Conservation (phyloP, 495 filamentous ascomycete species). For the Friedmanniomyces endolithicus region DNA sequence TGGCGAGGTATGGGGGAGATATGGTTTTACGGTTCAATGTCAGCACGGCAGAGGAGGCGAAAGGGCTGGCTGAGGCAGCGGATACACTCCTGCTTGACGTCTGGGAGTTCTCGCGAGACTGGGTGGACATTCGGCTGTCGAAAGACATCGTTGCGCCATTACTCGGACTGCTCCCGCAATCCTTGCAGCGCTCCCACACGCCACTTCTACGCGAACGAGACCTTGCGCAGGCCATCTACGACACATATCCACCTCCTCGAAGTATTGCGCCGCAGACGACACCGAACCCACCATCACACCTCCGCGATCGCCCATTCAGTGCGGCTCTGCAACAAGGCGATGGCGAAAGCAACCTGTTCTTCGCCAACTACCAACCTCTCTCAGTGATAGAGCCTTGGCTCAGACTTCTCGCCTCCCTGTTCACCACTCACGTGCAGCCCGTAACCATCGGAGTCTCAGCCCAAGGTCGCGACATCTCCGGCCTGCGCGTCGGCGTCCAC, state of each 20-base stretch:
- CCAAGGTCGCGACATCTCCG: constrained; percentile 76
- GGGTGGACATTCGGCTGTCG: constrained; percentile 75
- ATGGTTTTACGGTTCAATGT: constrained; percentile 83
- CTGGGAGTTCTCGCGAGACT: constrained; percentile 72
- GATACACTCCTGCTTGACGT: constrained; percentile 73
- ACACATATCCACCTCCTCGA: constrained; percentile 53
- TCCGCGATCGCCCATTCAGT: constrained; percentile 23
- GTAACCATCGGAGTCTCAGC: constrained; percentile 67
- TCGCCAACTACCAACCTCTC: constrained; percentile 73
- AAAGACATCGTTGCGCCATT: constrained; percentile 71
- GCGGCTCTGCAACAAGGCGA: constrained; percentile 24
- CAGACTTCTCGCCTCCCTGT: constrained; percentile 76
- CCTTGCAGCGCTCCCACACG: constrained; percentile 59
- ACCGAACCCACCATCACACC: background rate
- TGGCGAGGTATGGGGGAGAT: constrained; percentile 58
- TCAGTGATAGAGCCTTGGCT: constrained; percentile 78
- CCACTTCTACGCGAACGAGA: constrained; percentile 59
- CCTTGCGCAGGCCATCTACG: constrained; percentile 60
- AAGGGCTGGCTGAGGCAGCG: constrained; percentile 58
- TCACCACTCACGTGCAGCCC: constrained; percentile 61
- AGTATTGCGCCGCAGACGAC: constrained; percentile 6
- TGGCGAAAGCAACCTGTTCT: constrained; percentile 57
- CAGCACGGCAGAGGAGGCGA: constrained; percentile 54
- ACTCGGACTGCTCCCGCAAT: constrained; percentile 64
- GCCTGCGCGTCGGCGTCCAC: constrained; percentile 62